Base-by-base conservation (phyloP, 2,329 filamentous ascomycete genomes). In the Gyromitra esculenta region DNA sequence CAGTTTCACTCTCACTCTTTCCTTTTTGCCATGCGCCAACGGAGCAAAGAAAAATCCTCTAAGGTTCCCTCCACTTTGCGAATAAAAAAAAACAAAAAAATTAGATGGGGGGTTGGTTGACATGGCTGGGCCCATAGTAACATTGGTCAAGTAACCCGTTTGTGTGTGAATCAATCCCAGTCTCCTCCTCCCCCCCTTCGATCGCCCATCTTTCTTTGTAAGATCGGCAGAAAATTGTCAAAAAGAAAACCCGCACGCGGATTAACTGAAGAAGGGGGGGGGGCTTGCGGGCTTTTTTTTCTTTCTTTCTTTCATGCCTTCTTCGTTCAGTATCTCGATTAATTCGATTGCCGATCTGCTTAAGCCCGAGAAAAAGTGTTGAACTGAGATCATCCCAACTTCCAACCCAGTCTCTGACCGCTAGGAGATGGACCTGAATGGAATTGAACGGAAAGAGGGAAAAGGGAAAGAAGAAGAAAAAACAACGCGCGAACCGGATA, bases 171-270 rank as follows among this genome's bases (percentile, higher is more conserved):
- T 52, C n/a, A 41, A 72, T 57, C 48, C 68, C 45, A 62, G 59
- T 56, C 48, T 21, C 18, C 18, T 21, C n/a, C n/a, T n/a, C 21
- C 57, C 69, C 59, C 57, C 35, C 11, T 21, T 66, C 70, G 70
- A 73, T 73, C 69, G 62, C 57, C 68, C 35, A 57, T 72, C 69
- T 65, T 65, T 39, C 39, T 13, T 31, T 37, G 62, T 41, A 52
- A 66, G 70, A 73, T 73, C 70, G 70, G 31, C 70, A 52, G 62
- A 73, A 73, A 73, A 52, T 31, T 39, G 52, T 50, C 70, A 73
- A 66, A 37, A 25, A 43, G 50, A 43, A 56, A 67, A 56, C 41
- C 64, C 64, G 64, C 64, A 48, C 50, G 52, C 37, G 65, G 25
- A 31, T 31, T 31, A 31, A 31, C 25, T 31, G 25, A 3, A 4